phyloP scores from a whole-genome alignment of 331 rosid species.

The Rosa hybrid region DNA sequence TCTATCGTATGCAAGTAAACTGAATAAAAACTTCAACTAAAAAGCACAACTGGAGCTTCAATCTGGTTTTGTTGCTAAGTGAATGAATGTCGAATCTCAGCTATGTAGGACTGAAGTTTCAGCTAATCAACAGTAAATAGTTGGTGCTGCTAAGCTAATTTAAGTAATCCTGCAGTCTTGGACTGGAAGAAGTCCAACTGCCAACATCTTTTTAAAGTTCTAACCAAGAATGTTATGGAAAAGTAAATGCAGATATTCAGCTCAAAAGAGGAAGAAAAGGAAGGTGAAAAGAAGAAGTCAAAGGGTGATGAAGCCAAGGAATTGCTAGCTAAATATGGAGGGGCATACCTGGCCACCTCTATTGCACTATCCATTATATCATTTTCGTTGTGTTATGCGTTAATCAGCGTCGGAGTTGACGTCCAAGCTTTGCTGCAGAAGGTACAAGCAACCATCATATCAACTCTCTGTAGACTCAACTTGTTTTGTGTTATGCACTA shows the following conservation, averaged over 20 bases:
- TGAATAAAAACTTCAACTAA: background rate
- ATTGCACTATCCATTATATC: slow-evolving; percentile 81
- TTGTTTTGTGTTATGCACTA: background rate
- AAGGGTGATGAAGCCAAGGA: slow-evolving; percentile 90
- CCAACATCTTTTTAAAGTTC: background rate
- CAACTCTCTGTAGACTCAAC: background rate
- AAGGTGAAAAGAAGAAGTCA: slow-evolving; percentile 48
- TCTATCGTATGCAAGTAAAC: background rate
- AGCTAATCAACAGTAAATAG: background rate
- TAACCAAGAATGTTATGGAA: background rate
- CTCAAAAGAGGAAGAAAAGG: slow-evolving; percentile 64
- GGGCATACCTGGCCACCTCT: slow-evolving; percentile 87
- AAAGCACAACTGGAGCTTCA: background rate
- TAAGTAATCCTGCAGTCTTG: background rate
- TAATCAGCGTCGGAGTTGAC: slow-evolving; percentile 71
- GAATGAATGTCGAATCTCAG: background rate
- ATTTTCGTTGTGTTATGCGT: slow-evolving; percentile 66
- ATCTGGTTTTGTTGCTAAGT: background rate
- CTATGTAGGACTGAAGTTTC: background rate
- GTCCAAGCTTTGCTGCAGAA: slow-evolving; percentile 75
- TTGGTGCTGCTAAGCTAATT: background rate
- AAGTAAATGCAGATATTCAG: slow-evolving; percentile 66
- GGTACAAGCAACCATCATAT: slow-evolving; percentile 35
- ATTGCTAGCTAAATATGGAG: slow-evolving; percentile 88
- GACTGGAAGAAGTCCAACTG: background rate